These are phyloP conservation scores for Saccharomycopsis sp. DNA, from an alignment of 805 yeast species.

Conservation along the genomic window DNA sequence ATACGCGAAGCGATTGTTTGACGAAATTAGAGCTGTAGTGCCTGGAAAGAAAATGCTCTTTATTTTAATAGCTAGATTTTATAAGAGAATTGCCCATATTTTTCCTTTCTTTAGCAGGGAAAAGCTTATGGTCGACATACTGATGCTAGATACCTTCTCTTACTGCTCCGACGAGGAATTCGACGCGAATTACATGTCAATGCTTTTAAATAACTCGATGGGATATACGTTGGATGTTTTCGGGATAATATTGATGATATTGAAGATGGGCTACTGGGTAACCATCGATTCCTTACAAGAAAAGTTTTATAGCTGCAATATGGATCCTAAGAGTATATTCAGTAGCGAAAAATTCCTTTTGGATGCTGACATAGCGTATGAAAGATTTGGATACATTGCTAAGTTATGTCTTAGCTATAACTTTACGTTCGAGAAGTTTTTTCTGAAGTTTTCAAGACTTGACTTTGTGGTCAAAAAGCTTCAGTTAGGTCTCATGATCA, in stretches of 20 bases:
- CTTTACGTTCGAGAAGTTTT: conserved; percentile 13
- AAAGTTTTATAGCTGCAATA: conserved; percentile 8
- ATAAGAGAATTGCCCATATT: conserved; percentile 10
- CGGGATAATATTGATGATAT: conserved; percentile 12
- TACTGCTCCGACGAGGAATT: conserved; percentile 1
- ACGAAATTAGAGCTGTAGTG: conserved; percentile 2
- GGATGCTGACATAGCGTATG: neutral
- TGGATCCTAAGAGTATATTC: conserved; percentile 5
- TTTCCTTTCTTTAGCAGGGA: conserved; percentile 14
- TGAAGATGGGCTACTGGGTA: conserved; percentile 9
- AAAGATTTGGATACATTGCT: conserved; percentile 13
- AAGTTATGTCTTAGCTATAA: conserved; percentile 16
- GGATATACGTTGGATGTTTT: conserved; percentile 15
- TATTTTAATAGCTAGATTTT: conserved; percentile 13
- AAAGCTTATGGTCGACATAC: conserved; percentile 1
- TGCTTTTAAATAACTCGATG: conserved; percentile 1
- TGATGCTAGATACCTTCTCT: neutral
- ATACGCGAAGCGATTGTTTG: conserved; percentile 6
- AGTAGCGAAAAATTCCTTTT: conserved; percentile 11
- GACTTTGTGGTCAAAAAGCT: conserved; percentile 16
- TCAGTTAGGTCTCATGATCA: conserved; percentile 14
- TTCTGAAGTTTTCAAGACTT: conserved; percentile 9
- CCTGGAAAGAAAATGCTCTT: conserved; percentile 12
- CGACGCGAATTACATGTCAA: neutral
- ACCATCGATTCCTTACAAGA: conserved; percentile 11